Evolutionary conservation across 495 filamentous ascomycete genomes (phyloP).

Genomic region (Xylaria castorea): DNA sequence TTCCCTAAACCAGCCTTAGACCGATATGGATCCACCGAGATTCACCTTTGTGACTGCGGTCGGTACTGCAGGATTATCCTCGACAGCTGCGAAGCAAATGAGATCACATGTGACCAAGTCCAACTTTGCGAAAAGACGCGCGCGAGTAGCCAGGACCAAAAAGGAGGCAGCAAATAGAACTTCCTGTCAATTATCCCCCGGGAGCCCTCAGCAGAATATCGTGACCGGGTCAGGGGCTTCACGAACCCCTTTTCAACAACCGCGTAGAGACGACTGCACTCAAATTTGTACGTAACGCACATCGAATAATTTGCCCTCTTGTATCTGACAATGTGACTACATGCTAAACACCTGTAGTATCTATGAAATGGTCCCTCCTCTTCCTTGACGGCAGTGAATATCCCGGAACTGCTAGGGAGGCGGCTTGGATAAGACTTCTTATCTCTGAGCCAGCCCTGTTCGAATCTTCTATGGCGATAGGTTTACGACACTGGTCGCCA

Average conservation of each 20-base stretch:
- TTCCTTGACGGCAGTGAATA: conserved; percentile 11
- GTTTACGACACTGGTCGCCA: conserved; percentile 17
- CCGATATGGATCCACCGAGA: conserved; percentile 11
- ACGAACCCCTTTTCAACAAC: conserved; percentile 5
- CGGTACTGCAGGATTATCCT: conserved; percentile 30
- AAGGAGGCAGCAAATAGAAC: neutral
- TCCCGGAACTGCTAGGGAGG: conserved; percentile 29
- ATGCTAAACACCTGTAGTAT: neutral
- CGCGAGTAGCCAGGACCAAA: conserved; percentile 22
- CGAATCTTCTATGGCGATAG: conserved; percentile 37
- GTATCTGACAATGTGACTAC: neutral
- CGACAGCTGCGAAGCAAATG: conserved; percentile 29
- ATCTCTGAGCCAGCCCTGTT: conserved; percentile 38
- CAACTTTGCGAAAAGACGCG: conserved; percentile 40
- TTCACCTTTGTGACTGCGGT: conserved; percentile 24
- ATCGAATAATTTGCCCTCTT: neutral
- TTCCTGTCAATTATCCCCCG: neutral
- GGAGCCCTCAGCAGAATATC: neutral
- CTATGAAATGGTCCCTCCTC: conserved; percentile 11
- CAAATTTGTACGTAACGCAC: neutral
- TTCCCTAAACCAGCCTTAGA: conserved; percentile 17
- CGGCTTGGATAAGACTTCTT: conserved; percentile 28
- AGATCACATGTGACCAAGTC: conserved; percentile 34
- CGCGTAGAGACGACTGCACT: neutral
- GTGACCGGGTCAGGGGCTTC: neutral